Base-by-base conservation (phyloP, 2,329 filamentous ascomycete genomes). In the Fusarium lyarnte region DNA sequence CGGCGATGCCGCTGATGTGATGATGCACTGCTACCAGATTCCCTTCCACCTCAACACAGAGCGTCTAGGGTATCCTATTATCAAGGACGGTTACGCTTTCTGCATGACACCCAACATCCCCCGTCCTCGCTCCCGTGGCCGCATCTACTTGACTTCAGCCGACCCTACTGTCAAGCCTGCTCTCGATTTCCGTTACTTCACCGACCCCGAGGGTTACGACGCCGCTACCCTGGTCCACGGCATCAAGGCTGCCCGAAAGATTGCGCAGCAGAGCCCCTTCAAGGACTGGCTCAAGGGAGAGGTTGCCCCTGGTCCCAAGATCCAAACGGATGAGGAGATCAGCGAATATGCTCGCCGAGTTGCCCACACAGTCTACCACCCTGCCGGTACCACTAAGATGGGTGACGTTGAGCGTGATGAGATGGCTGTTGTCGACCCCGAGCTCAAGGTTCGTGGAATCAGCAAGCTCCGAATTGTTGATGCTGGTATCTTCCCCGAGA, bases 11-110 rank as follows among this genome's bases (percentile, higher is more conserved):
- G 93, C 92, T 72, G 94, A 97, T 79, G 84, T 97, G 78, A 97
- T 97, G 94, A 96, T 96, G 92, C 94, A 97, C 85, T 97, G 94
- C 88, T 97, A 97, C 86, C 94, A 97, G 84, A 97, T 97, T 75
- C 94, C 94, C 59, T 97, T 97, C 84, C 93, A 91, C 70, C 89
- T 94, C 75, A 97, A 97, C 87, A 97, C 94, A 3, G 85, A 88
- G 61, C 91, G 93, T 43, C 87, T 97, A 16, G 94, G 94, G 74
- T 97, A 91, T 79, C 86, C 85, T 45, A 80, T 82, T 65, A 79
- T 87, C 69, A 76, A 88, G 69, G 90, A 95, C 74, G 92, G 91
- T 68, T 92, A 95, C 77, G 94, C 93, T 58, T 97, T 97, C 86
- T 96, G 94, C 88, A 96, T 96, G 92, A 96, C 94, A 21, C 94